A percentile compares a stretch with the other conserved stretches of the same genome.
Evolutionary conservation across 805 yeast species (phyloP).

Genomic region (Metschnikowia santaceciliae): DNA sequence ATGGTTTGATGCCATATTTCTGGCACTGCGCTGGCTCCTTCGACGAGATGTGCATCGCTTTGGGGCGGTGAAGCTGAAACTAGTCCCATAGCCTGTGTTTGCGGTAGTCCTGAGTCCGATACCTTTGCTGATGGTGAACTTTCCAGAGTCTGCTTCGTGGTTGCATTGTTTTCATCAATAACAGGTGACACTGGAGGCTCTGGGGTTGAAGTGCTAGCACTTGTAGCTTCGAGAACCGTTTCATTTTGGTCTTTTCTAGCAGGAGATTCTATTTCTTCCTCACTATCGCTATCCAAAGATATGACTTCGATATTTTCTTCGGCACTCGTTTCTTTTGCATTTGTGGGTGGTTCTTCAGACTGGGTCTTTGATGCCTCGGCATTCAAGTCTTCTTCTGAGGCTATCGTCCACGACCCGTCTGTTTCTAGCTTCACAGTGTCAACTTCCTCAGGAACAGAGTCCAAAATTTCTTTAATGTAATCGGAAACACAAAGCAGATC

Average conservation of each 20-base stretch:
- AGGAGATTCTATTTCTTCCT: constrained; percentile 26
- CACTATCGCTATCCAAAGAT: constrained; percentile 49
- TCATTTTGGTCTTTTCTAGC: neutral
- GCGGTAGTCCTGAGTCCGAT: neutral
- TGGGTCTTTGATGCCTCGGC: constrained; percentile 1
- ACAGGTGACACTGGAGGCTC: neutral
- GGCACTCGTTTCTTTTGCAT: neutral
- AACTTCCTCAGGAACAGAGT: constrained; percentile 47
- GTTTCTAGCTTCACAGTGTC: constrained; percentile 64
- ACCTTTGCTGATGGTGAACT: neutral
- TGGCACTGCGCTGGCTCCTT: neutral
- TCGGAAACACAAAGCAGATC: constrained; percentile 71
- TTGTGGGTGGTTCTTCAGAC: neutral
- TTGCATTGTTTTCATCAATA: neutral
- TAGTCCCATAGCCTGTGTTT: neutral
- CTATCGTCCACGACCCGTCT: constrained; percentile 70
- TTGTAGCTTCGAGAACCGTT: neutral
- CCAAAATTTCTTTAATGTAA: constrained; percentile 60
- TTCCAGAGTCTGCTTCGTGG: neutral
- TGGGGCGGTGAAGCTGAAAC: neutral
- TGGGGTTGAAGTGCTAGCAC: neutral
- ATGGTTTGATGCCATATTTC: neutral
- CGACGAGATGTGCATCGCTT: neutral
- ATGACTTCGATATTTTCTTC: constrained; percentile 40
- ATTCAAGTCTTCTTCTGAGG: constrained; percentile 11